phyloP scores from a whole-genome alignment of 1,284 basidiomycete genomes.

The Trichosporon asahii region DNA sequence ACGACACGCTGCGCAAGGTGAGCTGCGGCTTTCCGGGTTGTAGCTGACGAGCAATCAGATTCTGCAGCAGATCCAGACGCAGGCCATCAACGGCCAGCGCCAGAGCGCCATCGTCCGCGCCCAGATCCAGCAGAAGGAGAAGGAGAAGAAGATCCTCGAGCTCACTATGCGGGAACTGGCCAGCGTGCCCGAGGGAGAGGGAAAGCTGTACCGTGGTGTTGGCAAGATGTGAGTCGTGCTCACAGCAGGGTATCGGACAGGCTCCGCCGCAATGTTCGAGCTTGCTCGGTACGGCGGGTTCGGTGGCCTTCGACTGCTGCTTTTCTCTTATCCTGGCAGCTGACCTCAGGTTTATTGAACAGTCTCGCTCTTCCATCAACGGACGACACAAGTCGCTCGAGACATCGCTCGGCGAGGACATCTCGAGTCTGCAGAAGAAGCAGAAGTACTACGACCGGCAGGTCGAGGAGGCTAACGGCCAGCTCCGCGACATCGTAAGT shows the following conservation, averaged over 20 bases:
- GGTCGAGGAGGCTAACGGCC: slow-evolving; percentile 79
- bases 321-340: slow-evolving; percentile 12
- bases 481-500: slow-evolving; percentile 80
- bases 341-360: slow-evolving; percentile 74
- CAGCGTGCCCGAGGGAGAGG: slow-evolving; percentile 52
- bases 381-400: slow-evolving; percentile 68
- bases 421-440: slow-evolving; percentile 68
- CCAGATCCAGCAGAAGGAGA: slow-evolving; percentile 72
- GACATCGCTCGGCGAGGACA: slow-evolving; percentile 75
- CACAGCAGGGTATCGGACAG: too few relatives aligned
- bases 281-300: background rate
- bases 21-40: slow-evolving; percentile 10
- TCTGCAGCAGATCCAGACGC: slow-evolving; percentile 83
- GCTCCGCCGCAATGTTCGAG: too few relatives aligned
- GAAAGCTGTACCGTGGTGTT: slow-evolving; percentile 81
- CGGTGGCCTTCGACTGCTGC: background rate
- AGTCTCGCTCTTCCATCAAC: slow-evolving; percentile 76
- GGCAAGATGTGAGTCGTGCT: slow-evolving; percentile 76
- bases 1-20: slow-evolving; percentile 82
- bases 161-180: slow-evolving; percentile 61
- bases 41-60: slow-evolving; percentile 59
- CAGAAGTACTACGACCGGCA: slow-evolving; percentile 85
- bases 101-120: slow-evolving; percentile 67
- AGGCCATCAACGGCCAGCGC: slow-evolving; percentile 71
- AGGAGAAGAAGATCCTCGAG: slow-evolving; percentile 80